Percentiles rank a stretch among this genome's conserved stretches.
These are phyloP conservation scores for Claviceps sp. DNA, from an alignment of 2,329 filamentous ascomycete species.

Conservation along the genomic window DNA sequence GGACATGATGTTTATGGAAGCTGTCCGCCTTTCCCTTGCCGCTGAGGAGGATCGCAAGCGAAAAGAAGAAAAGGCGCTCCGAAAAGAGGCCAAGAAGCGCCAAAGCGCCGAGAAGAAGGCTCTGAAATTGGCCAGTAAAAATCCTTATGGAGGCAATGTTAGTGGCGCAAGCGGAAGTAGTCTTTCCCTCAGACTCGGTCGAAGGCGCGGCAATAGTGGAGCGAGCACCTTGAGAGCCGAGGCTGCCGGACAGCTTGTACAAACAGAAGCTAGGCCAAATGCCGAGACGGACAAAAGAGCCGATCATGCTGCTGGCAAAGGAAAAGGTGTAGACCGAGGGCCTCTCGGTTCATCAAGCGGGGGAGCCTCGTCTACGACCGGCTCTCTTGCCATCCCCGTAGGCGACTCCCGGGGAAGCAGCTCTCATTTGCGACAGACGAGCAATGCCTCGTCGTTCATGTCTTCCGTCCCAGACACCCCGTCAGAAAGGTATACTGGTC, in stretches of 20 bases:
- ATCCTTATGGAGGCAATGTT: conserved; percentile 21
- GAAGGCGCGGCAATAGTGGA: conserved; percentile 45
- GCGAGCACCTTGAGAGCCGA: conserved; percentile 47
- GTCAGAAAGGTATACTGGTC: conserved; percentile 34
- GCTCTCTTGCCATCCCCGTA: conserved; percentile 29
- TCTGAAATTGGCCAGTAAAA: conserved; percentile 44
- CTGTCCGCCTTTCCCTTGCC: conserved; percentile 78
- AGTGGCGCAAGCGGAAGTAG: conserved; percentile 47
- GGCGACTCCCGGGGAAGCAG: conserved; percentile 41
- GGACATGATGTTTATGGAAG: conserved; percentile 98
- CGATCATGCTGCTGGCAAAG: conserved; percentile 36
- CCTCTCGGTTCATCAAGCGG: conserved; percentile 11
- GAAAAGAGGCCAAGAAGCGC: conserved; percentile 71
- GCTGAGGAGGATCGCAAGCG: conserved; percentile 86
- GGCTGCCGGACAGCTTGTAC: conserved; percentile 30
- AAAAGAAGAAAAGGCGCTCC: conserved; percentile 43
- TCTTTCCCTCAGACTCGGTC: conserved; percentile 46
- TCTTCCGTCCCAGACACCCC: conserved; percentile 63
- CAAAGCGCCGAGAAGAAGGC: conserved; percentile 76
- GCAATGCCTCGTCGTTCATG: conserved; percentile 70
- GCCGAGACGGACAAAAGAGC: conserved; percentile 18
- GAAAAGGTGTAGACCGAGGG: conserved; percentile 53
- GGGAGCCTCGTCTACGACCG: conserved; percentile 20
- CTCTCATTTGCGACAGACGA: conserved; percentile 69
- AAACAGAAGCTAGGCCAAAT: conserved; percentile 11